phyloP scores from a whole-genome alignment of 495 filamentous ascomycete species.

The Podospora pseudocomata region DNA sequence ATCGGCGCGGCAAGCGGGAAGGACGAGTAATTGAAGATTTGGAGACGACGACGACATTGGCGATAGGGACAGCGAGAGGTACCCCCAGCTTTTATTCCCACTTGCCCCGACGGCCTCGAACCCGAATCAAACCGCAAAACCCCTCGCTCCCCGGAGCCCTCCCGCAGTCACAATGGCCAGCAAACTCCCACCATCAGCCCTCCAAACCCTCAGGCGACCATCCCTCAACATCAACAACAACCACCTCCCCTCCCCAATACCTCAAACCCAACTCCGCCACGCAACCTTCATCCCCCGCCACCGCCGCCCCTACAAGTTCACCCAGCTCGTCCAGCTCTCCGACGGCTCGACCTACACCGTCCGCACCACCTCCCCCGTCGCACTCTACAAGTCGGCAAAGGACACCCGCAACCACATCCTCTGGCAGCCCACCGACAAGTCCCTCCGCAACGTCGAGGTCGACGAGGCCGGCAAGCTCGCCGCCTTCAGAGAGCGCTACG shows the following conservation, averaged over 20 bases:
- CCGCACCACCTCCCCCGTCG: slow-evolving; percentile 80
- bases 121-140: not conserved
- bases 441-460: slow-evolving; percentile 80
- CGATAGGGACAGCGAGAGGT: not conserved
- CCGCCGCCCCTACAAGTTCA: slow-evolving; percentile 91
- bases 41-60: slow-evolving; percentile 1
- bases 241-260: slow-evolving; percentile 17
- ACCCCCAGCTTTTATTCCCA: not conserved
- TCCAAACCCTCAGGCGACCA: not conserved
- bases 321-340: slow-evolving; percentile 89
- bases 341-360: slow-evolving; percentile 85
- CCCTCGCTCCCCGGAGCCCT: not conserved
- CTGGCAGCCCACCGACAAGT: slow-evolving; percentile 81
- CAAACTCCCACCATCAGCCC: not conserved
- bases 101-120: too few species aligned
- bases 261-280: slow-evolving; percentile 55
- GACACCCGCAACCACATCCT: slow-evolving; percentile 83
- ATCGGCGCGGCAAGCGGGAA: slow-evolving; percentile 11
- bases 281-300: slow-evolving; percentile 87
- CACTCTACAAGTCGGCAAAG: slow-evolving; percentile 71
- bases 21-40: not conserved
- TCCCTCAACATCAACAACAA: slow-evolving; percentile 12
- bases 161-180: not conserved
- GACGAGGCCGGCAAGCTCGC: slow-evolving; percentile 91
- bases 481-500: slow-evolving; percentile 81